Base-by-base conservation (phyloP, 1,284 basidiomycete species). In the Athelia psychrophila region DNA sequence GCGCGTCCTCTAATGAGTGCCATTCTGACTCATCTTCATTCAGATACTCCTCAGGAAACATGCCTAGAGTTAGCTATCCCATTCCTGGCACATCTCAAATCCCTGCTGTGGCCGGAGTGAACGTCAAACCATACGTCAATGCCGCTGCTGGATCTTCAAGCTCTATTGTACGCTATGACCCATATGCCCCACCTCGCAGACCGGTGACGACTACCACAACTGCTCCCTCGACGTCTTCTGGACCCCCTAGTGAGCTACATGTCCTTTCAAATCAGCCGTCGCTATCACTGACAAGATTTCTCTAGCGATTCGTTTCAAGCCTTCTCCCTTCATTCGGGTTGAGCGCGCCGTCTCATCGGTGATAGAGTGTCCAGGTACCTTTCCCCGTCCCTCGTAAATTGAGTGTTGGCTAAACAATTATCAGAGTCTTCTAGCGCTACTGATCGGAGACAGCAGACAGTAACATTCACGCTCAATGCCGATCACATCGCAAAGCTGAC, bases 391-490 rank as follows among this genome's bases (percentile, higher is more conserved):
- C 33, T 45, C 42, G 45, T 33, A 13, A 42, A n/a, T 20, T 47
- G 25, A 38, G 44, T n/a, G 13, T 38, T 42, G 27, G 24, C 16
- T 48, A 18, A 24, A 48, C 25, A n/a, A 9, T 16, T 2, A 48
- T n/a, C 56, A 91, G 90, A 91, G 69, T 92, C 89, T 2, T 79
- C 82, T 1, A 84, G 83, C 54, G 79, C 83, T 15, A 82, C 81
- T 47, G 92, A 94, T 72, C 81, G 91, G 47, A 81, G 84, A 56
- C 79, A 80, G 49, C 81, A 84, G 56, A 67, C 68, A 12, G 63
- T 91, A 24, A 67, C 70, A 16, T 91, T 93, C 59, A 75, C 75
- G 15, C 74, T 94, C 38, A 85, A 62, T 45, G 68, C 66, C 51
- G 88, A 91, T 48, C 82, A 92, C 48, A 63, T 81, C 3, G 59